Evolutionary conservation across 352 stramenopile species (phyloP).

Genomic region (Phytophthora kernoviae): DNA sequence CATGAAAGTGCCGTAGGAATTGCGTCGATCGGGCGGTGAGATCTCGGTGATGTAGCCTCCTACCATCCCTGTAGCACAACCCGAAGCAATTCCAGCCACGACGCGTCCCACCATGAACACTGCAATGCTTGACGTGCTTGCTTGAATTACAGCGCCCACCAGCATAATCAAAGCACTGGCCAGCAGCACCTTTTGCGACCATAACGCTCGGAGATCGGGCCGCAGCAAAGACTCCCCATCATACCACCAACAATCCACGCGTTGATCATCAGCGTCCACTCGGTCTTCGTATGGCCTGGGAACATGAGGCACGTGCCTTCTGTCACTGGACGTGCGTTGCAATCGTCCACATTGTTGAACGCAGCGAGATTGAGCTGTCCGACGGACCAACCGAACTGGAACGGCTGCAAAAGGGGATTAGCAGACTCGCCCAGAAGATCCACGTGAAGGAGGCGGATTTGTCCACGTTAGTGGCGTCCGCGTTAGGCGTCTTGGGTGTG

Average conservation of each 20-base stretch:
- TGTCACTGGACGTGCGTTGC: neutral
- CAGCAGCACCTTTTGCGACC: slow-evolving; percentile 52
- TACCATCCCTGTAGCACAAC: slow-evolving; percentile 37
- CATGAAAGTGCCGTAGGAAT: slow-evolving; percentile 33
- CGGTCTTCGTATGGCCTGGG: neutral
- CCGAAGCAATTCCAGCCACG: slow-evolving; percentile 48
- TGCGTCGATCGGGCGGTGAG: slow-evolving; percentile 40
- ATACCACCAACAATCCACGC: slow-evolving; percentile 32
- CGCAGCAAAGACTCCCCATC: slow-evolving; percentile 36
- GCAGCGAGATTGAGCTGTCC: neutral
- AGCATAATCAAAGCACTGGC: slow-evolving; percentile 47
- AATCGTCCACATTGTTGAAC: neutral
- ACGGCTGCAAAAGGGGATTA: slow-evolving; percentile 1
- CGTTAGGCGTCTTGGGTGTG: slow-evolving; percentile 10
- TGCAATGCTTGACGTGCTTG: slow-evolving; percentile 18
- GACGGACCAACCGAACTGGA: neutral
- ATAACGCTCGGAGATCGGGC: slow-evolving; percentile 40
- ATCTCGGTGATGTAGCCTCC: slow-evolving; percentile 48
- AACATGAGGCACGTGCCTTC: slow-evolving; percentile 2
- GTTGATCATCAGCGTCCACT: neutral
- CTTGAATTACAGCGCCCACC: slow-evolving; percentile 35
- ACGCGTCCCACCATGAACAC: slow-evolving; percentile 45
- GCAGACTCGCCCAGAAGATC: neutral
- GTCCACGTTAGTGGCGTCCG: neutral
- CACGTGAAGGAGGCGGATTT: neutral